Percentiles rank a stretch among this genome's conserved stretches.
Evolutionary conservation across 805 yeast species (phyloP).

Genomic region (Nakazawaea anatomiae): DNA sequence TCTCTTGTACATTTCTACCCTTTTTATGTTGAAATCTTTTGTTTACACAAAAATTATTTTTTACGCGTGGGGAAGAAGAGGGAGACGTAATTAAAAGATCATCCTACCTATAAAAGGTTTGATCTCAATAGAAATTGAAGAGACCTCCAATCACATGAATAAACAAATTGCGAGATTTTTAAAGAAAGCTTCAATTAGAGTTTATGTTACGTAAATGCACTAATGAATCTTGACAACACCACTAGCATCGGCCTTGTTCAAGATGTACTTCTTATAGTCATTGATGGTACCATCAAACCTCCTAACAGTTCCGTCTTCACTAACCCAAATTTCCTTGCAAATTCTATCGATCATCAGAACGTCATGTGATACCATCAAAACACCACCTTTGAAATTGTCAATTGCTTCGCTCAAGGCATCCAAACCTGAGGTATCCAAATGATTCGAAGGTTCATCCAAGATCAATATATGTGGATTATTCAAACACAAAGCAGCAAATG

Average conservation of each 20-base stretch:
- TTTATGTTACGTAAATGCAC: not conserved
- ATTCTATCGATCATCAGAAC: slow-evolving; percentile 84
- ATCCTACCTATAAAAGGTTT: too few species aligned
- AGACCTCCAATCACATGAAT: not conserved
- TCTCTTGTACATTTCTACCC: slow-evolving; percentile 5
- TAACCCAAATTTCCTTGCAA: slow-evolving; percentile 93
- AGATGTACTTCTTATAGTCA: slow-evolving; percentile 85
- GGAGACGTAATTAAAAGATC: too few species aligned
- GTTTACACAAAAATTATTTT: not conserved
- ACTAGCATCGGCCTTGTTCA: slow-evolving; percentile 66
- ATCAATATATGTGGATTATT: slow-evolving; percentile 86
- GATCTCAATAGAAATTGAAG: too few species aligned
- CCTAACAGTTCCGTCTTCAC: slow-evolving; percentile 77
- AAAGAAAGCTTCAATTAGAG: too few species aligned
- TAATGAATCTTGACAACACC: slow-evolving; percentile 92
- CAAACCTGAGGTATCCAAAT: slow-evolving; percentile 95
- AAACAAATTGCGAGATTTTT: too few species aligned
- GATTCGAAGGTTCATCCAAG: slow-evolving; percentile 97
- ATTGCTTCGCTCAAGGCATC: slow-evolving; percentile 93
- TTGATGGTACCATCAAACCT: slow-evolving; percentile 78
- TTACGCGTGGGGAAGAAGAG: too few species aligned
- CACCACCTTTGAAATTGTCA: slow-evolving; percentile 87
- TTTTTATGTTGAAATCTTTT: not conserved
- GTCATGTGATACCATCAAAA: slow-evolving; percentile 97
- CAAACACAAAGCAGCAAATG: slow-evolving; percentile 92